A percentile compares a stretch with the other conserved stretches of the same genome.
phyloP scores from a whole-genome alignment of 1,284 basidiomycete genomes.

The Heterobasidion annosum region DNA sequence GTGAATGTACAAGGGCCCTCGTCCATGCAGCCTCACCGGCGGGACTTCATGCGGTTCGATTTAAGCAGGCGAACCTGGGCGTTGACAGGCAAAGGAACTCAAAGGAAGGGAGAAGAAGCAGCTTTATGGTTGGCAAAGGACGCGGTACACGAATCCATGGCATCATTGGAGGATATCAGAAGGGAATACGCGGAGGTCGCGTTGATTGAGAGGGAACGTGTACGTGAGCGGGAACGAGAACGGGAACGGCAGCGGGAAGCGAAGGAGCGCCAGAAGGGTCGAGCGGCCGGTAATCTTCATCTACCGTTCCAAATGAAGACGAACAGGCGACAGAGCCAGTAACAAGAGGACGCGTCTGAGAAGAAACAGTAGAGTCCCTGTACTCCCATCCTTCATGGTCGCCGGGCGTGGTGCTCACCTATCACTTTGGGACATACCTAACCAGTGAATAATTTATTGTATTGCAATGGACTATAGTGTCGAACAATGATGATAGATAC shows the following conservation, averaged over 20 bases:
- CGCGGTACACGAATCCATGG: not conserved
- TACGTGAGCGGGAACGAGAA: not conserved
- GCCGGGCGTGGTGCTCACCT: not conserved
- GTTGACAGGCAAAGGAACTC: not conserved
- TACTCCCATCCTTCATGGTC: not conserved
- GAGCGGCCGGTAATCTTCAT: not conserved
- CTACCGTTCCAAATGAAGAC: not conserved
- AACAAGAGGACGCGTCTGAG: not conserved
- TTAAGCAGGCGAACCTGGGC: not conserved
- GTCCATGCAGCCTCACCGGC: not conserved
- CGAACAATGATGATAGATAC: not conserved
- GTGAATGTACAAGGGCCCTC: not conserved
- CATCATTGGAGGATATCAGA: not conserved
- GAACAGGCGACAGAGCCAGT: constrained; percentile 15
- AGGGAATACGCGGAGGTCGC: not conserved
- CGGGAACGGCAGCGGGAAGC: not conserved
- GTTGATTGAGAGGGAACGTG: not conserved
- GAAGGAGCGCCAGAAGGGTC: not conserved
- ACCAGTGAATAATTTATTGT: not conserved
- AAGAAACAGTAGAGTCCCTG: not conserved
- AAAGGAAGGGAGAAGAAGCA: not conserved
- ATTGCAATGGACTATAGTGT: not conserved
- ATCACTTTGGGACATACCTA: not conserved
- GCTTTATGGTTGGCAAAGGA: not conserved
- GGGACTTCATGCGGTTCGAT: not conserved